These are phyloP conservation scores for Luvunga scandens DNA, from an alignment of 345 rosid species.

Conservation along the genomic window DNA sequence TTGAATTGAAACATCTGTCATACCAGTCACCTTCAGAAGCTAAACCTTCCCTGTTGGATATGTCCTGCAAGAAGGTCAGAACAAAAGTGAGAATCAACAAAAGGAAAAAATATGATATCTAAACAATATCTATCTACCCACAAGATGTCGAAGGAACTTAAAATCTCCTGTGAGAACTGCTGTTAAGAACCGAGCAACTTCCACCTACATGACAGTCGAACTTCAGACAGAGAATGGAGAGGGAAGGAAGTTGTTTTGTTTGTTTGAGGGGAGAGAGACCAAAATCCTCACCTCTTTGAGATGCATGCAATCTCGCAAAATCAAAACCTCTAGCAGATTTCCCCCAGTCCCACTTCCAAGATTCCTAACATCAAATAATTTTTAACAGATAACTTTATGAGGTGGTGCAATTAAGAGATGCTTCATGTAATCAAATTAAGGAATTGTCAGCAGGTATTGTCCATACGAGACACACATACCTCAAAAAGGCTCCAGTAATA, in stretches of 20 bases:
- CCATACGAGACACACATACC: slow-evolving; percentile 36
- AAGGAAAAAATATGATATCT: slow-evolving; percentile 9
- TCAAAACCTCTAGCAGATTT: slow-evolving; percentile 58
- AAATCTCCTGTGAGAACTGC: slow-evolving; percentile 68
- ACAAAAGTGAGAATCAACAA: slow-evolving; percentile 15
- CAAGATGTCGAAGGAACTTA: slow-evolving; percentile 61
- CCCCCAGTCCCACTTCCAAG: slow-evolving; percentile 56
- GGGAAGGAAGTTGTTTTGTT: background rate
- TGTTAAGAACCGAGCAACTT: slow-evolving; percentile 61
- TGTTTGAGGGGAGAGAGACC: slow-evolving; percentile 6
- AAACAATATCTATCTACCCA: slow-evolving; percentile 36
- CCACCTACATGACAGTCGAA: slow-evolving; percentile 39
- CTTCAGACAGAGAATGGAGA: slow-evolving; percentile 11
- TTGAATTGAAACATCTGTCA: slow-evolving; percentile 46
- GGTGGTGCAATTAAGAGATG: background rate
- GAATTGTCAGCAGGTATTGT: background rate
- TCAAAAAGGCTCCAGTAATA: slow-evolving; percentile 72
- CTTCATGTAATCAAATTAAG: background rate
- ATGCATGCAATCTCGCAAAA: slow-evolving; percentile 73
- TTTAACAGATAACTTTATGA: background rate
- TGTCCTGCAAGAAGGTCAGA: slow-evolving; percentile 44
- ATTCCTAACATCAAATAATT: slow-evolving; percentile 38
- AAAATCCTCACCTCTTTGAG: slow-evolving; percentile 60
- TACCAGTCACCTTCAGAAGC: slow-evolving; percentile 58
- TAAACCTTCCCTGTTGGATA: slow-evolving; percentile 77